Percentiles rank a stretch among this genome's conserved stretches.
These are phyloP conservation scores for Schizophyllum commune DNA, from an alignment of 1,284 basidiomycete genomes.

Conservation along the genomic window DNA sequence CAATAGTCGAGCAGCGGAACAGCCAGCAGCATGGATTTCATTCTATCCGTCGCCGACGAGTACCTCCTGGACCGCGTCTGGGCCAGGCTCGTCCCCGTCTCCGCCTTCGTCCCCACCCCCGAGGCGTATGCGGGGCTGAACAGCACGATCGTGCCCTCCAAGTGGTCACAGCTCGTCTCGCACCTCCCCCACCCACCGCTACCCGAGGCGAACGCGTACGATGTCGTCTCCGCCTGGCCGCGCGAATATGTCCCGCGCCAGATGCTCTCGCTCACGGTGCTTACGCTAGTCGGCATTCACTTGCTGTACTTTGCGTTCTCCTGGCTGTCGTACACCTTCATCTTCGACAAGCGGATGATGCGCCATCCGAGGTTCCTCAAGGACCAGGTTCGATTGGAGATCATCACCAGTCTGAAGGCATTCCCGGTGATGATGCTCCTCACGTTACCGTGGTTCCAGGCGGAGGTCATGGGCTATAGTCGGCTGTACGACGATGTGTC, in stretches of 20 bases:
- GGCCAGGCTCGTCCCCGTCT: constrained; percentile 65
- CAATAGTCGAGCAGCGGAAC: not conserved
- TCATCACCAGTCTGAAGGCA: constrained; percentile 65
- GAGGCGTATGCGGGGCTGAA: constrained; percentile 21
- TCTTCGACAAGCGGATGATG: constrained; percentile 98
- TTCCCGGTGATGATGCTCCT: constrained; percentile 79
- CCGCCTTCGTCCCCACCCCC: constrained; percentile 39
- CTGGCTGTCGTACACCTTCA: constrained; percentile 71
- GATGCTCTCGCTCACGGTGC: constrained; percentile 59
- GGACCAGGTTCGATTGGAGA: constrained; percentile 83
- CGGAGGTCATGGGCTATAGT: constrained; percentile 84
- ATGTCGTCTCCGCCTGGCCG: constrained; percentile 61
- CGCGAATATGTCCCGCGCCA: constrained; percentile 79
- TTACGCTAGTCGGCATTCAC: constrained; percentile 81
- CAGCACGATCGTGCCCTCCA: constrained; percentile 24
- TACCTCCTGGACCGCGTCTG: constrained; percentile 74
- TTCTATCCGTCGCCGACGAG: constrained; percentile 69
- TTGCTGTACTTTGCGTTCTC: constrained; percentile 86
- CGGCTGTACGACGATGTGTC: constrained; percentile 72
- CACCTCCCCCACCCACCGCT: constrained; percentile 52
- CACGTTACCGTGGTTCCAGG: constrained; percentile 92
- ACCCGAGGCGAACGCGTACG: constrained; percentile 23
- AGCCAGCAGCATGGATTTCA: constrained; percentile 63
- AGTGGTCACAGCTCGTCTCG: constrained; percentile 49
- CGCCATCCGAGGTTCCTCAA: constrained; percentile 90